Evolutionary conservation across 495 filamentous ascomycete species (phyloP).

Genomic region (Penicillium argentinense): DNA sequence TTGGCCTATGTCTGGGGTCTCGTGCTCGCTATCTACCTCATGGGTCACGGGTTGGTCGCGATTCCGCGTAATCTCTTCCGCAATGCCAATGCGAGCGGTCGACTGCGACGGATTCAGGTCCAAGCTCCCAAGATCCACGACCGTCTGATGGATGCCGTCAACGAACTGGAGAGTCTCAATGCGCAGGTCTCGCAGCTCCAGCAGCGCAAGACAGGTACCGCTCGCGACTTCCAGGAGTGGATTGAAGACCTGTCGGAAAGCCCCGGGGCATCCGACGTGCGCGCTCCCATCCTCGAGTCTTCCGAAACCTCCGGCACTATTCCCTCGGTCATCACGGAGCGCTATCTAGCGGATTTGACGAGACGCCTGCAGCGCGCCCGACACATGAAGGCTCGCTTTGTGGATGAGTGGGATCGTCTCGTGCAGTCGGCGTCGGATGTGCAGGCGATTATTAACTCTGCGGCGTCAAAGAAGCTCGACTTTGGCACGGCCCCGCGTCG

Average conservation of each 20-base stretch:
- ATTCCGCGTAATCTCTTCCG: constrained; percentile 79
- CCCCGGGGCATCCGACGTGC: constrained; percentile 63
- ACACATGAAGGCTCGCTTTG: constrained; percentile 78
- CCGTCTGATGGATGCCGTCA: constrained; percentile 79
- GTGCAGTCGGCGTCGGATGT: constrained; percentile 68
- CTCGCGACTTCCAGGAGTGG: constrained; percentile 84
- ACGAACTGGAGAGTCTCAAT: constrained; percentile 78
- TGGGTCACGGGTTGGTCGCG: constrained; percentile 94
- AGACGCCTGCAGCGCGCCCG: constrained; percentile 74
- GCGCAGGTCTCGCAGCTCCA: constrained; percentile 73
- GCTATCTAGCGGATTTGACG: constrained; percentile 88
- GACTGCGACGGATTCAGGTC: constrained; percentile 70
- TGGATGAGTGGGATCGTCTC: constrained; percentile 81
- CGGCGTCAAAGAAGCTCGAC: constrained; percentile 74
- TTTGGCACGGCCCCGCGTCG: constrained; percentile 61
- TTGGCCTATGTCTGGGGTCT: constrained; percentile 93
- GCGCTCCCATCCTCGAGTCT: constrained; percentile 45
- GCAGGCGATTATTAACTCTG: constrained; percentile 83
- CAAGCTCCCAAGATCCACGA: constrained; percentile 83
- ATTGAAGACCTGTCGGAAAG: constrained; percentile 86
- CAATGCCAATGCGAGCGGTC: constrained; percentile 69
- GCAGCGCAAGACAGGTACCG: constrained; percentile 79
- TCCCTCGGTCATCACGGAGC: constrained; percentile 86
- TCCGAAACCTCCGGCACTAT: constrained; percentile 36
- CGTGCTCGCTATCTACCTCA: constrained; percentile 87